Evolutionary conservation across 441 rosid genomes (phyloP).

Genomic region (Gossypium schwendimanii): DNA sequence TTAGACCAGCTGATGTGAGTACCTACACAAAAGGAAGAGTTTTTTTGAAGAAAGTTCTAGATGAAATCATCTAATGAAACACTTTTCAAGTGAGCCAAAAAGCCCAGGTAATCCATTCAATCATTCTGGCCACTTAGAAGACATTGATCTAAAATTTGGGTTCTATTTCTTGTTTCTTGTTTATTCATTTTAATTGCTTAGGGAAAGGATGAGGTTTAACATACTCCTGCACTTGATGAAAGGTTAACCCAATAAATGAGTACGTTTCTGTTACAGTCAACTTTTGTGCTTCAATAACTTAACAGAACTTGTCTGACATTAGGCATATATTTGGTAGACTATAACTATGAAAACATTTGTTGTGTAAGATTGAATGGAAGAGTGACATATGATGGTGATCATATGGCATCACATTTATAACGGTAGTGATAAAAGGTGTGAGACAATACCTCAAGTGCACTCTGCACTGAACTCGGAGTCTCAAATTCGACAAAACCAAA

Average conservation of each 20-base stretch:
- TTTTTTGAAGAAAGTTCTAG: background rate
- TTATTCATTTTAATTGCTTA: background rate
- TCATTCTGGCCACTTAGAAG: background rate
- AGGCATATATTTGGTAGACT: background rate
- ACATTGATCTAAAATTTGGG: background rate
- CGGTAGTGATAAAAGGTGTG: slow-evolving; percentile 6
- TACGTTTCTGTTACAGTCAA: background rate
- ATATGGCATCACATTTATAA: background rate
- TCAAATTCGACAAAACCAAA: slow-evolving; percentile 96
- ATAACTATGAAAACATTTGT: background rate
- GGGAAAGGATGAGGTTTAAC: background rate
- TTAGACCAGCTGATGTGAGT: background rate
- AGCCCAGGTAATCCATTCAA: background rate
- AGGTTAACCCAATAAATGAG: background rate
- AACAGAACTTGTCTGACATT: background rate
- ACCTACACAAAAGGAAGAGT: background rate
- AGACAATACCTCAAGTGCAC: slow-evolving; percentile 62
- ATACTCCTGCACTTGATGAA: background rate
- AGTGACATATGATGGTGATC: background rate
- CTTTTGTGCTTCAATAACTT: background rate
- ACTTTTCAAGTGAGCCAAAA: background rate
- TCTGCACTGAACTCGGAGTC: slow-evolving; percentile 51
- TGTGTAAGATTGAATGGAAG: background rate
- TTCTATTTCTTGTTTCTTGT: background rate
- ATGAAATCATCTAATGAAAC: background rate